Evolutionary conservation across 73 alveolate genomes (phyloP).

Genomic region (Paramecium pentaurelia): DNA sequence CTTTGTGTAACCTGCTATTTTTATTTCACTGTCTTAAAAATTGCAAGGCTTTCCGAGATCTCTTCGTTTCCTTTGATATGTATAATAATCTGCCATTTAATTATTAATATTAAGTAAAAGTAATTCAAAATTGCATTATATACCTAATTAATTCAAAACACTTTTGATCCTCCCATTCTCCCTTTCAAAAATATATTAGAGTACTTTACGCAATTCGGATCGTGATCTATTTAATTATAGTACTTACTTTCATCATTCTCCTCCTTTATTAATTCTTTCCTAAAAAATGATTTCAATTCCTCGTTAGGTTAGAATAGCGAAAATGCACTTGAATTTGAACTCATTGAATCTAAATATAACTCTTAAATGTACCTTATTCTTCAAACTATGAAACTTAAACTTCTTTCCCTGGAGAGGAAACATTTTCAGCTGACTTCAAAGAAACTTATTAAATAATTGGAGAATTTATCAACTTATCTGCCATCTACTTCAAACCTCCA

Average conservation of each 20-base stretch:
- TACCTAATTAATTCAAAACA: constrained; percentile 25
- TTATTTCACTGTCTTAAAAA: constrained; percentile 87
- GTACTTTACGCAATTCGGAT: constrained; percentile 32
- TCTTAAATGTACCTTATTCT: neutral
- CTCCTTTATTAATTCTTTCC: constrained; percentile 9
- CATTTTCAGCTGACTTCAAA: constrained; percentile 9
- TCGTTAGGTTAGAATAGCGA: constrained; percentile 35
- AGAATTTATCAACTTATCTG: constrained; percentile 43
- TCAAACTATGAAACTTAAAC: constrained; percentile 40
- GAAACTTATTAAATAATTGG: constrained; percentile 16
- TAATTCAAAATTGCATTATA: neutral
- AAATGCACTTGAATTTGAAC: constrained; percentile 44
- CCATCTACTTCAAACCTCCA: constrained; percentile 18
- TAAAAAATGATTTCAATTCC: constrained; percentile 44
- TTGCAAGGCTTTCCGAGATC: constrained; percentile 84
- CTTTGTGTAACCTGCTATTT: constrained; percentile 66
- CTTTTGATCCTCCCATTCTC: constrained; percentile 42
- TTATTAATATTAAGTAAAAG: neutral
- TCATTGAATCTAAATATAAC: neutral
- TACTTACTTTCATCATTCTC: constrained; percentile 45
- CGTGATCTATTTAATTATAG: neutral
- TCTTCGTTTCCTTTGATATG: constrained; percentile 84
- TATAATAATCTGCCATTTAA: constrained; percentile 65
- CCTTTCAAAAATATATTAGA: constrained; percentile 38
- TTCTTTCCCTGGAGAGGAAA: neutral